phyloP scores from a whole-genome alignment of 1,284 basidiomycete species.

The Ceratobasidium papillatum region DNA sequence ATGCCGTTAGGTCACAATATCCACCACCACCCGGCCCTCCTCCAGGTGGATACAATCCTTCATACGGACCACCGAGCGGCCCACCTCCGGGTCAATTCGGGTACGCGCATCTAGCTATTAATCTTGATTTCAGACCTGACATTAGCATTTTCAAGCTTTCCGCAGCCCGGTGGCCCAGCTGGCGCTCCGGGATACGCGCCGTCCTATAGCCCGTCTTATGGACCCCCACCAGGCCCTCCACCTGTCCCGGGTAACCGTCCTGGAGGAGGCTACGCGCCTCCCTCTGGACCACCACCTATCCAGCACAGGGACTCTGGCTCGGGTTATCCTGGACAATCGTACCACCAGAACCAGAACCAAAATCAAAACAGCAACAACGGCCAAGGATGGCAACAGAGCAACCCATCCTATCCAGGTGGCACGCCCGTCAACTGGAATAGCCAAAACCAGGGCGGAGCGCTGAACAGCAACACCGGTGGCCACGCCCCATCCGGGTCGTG shows the following conservation, averaged over 20 bases:
- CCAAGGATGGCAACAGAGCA: constrained; percentile 37
- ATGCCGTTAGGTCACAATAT: constrained; percentile 28
- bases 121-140: neutral
- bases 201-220: constrained; percentile 24
- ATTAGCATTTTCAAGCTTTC: constrained; percentile 1
- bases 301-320: constrained; percentile 16
- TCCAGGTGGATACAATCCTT: constrained; percentile 21
- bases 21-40: constrained; percentile 22
- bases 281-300: constrained; percentile 11
- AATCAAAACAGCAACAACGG: constrained; percentile 17
- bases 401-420: constrained; percentile 30
- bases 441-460: constrained; percentile 2
- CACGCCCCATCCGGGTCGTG: constrained; percentile 4
- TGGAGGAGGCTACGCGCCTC: neutral
- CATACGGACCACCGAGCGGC: constrained; percentile 14
- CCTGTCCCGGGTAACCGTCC: constrained; percentile 33
- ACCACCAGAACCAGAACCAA: constrained; percentile 34
- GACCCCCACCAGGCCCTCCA: constrained; percentile 21
- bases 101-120: neutral
- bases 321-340: constrained; percentile 34
- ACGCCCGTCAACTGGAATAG: constrained; percentile 23
- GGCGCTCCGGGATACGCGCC: constrained; percentile 9
- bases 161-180: constrained; percentile 21
- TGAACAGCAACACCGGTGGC: constrained; percentile 4
- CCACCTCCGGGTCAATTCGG: constrained; percentile 31